Evolutionary conservation across 1,139 yeast genomes (phyloP).

Genomic region (Saccharomyces hybrid): DNA sequence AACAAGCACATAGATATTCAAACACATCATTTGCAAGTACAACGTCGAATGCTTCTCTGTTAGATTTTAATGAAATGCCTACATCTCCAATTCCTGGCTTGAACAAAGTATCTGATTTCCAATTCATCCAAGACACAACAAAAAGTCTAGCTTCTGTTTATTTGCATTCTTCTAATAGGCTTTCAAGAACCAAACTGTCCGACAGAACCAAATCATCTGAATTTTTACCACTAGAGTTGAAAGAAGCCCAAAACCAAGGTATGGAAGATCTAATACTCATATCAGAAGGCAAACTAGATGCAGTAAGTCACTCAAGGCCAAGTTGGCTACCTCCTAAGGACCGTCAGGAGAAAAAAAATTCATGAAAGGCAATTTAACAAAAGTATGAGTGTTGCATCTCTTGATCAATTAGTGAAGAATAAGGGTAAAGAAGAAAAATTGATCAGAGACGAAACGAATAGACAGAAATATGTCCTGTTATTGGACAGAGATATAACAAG

Average conservation of each 20-base stretch:
- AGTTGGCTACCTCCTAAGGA: conserved; percentile 47
- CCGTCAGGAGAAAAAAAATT: conserved; percentile 32
- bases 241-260: conserved; percentile 34
- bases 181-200: conserved; percentile 34
- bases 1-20: conserved; percentile 1
- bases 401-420: conserved; percentile 30
- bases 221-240: conserved; percentile 33
- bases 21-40: conserved; percentile 5
- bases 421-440: conserved; percentile 29
- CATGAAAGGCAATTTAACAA: conserved; percentile 40
- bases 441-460: conserved; percentile 33
- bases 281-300: conserved; percentile 39
- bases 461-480: conserved; percentile 27
- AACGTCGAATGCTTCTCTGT: conserved; percentile 11
- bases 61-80: conserved; percentile 31
- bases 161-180: conserved; percentile 34
- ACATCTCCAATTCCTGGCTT: conserved; percentile 37
- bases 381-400: conserved; percentile 35
- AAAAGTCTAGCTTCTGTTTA: conserved; percentile 38
- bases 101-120: conserved; percentile 30
- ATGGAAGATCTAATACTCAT: conserved; percentile 43
- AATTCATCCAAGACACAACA: conserved; percentile 36
- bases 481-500: conserved; percentile 29
- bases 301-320: conserved; percentile 40
- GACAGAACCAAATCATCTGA: conserved; percentile 33